Base-by-base conservation (phyloP, 129 eudicot species). In the Helianthus annuus region DNA sequence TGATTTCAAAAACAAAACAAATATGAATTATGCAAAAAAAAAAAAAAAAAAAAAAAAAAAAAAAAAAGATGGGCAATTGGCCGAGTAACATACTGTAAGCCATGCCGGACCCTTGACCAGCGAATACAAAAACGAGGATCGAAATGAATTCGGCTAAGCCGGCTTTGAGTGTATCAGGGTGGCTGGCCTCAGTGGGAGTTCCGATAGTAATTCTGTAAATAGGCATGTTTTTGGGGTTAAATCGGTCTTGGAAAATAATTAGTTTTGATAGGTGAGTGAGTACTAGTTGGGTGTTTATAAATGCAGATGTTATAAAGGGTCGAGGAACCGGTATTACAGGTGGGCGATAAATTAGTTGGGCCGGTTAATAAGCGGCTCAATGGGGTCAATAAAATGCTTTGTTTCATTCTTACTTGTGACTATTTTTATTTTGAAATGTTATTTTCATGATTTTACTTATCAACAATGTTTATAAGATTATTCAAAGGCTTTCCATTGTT, bases 91-190 rank as follows among this genome's bases (percentile, higher is more conserved):
- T 73, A 88, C 96, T 77, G 62, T 76, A 81, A 74, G 96, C 96
- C 96, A 88, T 85, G 87, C 91, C 96, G 42, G 91, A 88, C 7
- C 96, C 96, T 81, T 79, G 71, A 4, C 91, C 96, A 14, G 96
- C 96, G 44, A 88, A 88, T 48, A 88, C 89, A 32, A 88, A 88
- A 64, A 88, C 83, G 75, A 88, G 16, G 82, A 84, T 88, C 0
- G 96, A 88, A 67, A 88, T 71, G 76, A 88, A 85, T 74, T 88
- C 96, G 4, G 96, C 78, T 14, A 88, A 67, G 46, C 86, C 91
- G 16, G 91, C 89, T 74, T 77, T 88, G 64, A 88, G 83, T 4
- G 88, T 88, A 40, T 79, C 83, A 4, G 91, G 96, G 78, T 83
- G 85, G 83, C 85, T 79, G 53, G 85, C 89, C 72, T 88, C 96